Base-by-base conservation (phyloP, 2,329 filamentous ascomycete species). In the Aspergillus ustus region DNA sequence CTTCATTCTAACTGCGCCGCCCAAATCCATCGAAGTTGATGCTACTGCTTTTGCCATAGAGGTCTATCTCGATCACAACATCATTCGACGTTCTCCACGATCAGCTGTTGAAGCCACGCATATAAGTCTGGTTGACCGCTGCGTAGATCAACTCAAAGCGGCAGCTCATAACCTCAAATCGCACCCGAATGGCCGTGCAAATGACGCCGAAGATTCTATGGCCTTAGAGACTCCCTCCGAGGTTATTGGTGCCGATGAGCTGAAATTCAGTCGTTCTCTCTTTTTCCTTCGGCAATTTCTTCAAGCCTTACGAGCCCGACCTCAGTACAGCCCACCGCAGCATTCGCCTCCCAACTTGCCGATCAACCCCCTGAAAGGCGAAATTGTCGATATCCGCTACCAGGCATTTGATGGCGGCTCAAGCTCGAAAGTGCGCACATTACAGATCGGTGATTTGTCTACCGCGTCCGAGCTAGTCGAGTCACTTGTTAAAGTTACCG, bases 21-120 rank as follows among this genome's bases (percentile, higher is more conserved):
- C 85, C 43, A 80, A 84, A 43, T 85, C 83, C 0, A 87, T 96
- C 52, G 91, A 91, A 66, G 83, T 84, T 20, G 78, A 83, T 56
- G 90, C 91, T 1, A 92, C 90, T 31, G 83, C 82, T 54, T 87
- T 88, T 22, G 85, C 96, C 3, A 91, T 93, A 25, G 84, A 89
- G 25, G 82, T 92, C 13, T 96, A 95, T 70, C 81, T 95, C 37
- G 82, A 87, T 59, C 77, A 81, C 59, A 64, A 62, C 7, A 70
- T 80, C 34, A 78, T 81, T 43, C 74, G 75, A 17, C 77, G 74
- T 25, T 75, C 81, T 2, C 76, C 79, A 9, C 72, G 77, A 15
- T 76, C 79, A 15, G 80, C 83, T 9, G 77, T 84, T 15, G 82
- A 87, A 66, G 78, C 80, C 22, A 85, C 85, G 1, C 92, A 96